phyloP scores from a whole-genome alignment of 371 early-diverging fungal species.

The Circinella minor region DNA sequence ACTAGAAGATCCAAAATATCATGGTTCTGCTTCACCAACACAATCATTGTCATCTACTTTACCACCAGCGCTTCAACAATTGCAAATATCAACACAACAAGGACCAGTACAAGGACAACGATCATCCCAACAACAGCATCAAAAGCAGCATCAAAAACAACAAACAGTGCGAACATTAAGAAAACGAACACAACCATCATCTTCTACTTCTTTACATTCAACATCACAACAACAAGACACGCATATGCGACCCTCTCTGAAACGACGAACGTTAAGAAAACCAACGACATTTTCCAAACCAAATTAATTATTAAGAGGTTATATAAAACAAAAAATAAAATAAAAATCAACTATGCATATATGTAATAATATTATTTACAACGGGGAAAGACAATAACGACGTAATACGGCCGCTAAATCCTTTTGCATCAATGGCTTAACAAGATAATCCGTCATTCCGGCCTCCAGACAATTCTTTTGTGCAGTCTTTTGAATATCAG shows the following conservation, averaged over 20 bases:
- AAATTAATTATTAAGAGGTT: not conserved
- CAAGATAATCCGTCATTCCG: conserved; percentile 62
- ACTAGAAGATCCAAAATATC: conserved; percentile 38
- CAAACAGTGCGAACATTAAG: too few relatives aligned
- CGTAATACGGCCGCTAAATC: conserved; percentile 42
- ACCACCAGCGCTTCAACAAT: conserved; percentile 1
- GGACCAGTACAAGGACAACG: not conserved
- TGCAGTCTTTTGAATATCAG: conserved; percentile 59
- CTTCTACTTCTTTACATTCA: not conserved
- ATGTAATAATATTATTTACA: not conserved
- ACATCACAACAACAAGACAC: too few relatives aligned
- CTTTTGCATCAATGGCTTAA: conserved; percentile 53
- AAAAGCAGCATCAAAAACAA: not conserved
- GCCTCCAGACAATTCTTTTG: conserved; percentile 57
- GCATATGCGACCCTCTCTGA: too few relatives aligned
- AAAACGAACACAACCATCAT: too few relatives aligned
- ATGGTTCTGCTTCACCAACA: conserved; percentile 5
- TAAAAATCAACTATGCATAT: not conserved
- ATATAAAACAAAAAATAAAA: not conserved
- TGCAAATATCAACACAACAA: not conserved
- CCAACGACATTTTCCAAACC: conserved; percentile 1
- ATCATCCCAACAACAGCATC: not conserved
- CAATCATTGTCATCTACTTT: not conserved
- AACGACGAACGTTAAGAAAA: not conserved
- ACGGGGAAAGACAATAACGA: conserved; percentile 16